Conservation (phyloP, 2,329 filamentous ascomycete genomes). For the Alternaria solani region DNA sequence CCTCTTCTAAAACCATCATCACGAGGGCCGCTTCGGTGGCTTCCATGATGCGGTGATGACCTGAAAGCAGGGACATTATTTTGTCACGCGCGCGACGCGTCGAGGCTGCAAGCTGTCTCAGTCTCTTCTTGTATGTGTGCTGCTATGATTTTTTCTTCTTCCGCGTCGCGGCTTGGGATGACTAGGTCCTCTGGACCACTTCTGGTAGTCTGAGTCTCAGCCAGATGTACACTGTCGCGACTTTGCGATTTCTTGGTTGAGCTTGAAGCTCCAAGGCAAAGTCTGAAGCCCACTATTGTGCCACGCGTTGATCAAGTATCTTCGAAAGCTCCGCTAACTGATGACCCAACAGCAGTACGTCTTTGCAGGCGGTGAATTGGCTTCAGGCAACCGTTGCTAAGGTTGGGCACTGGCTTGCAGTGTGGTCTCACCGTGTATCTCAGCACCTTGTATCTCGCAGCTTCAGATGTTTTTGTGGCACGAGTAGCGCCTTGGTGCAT, state of each 20-base stretch:
- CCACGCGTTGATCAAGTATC: background rate
- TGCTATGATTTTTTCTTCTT: conserved; percentile 19
- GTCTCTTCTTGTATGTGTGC: conserved; percentile 29
- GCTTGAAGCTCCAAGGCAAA: conserved; percentile 48
- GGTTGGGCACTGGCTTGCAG: background rate
- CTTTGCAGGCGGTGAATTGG: background rate
- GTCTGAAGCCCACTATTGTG: conserved; percentile 36
- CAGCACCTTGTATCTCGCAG: background rate
- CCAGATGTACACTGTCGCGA: conserved; percentile 45
- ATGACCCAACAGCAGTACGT: background rate
- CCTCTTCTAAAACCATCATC: conserved; percentile 85
- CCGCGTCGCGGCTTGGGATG: conserved; percentile 35
- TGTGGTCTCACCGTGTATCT: conserved; percentile 1
- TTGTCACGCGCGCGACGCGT: conserved; percentile 40
- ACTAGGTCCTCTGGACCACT: conserved; percentile 45
- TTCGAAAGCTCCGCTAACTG: conserved; percentile 18
- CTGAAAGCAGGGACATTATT: conserved; percentile 68
- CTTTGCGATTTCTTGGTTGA: conserved; percentile 45
- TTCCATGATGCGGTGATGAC: conserved; percentile 74
- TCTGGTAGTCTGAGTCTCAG: conserved; percentile 52
- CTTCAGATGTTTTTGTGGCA: background rate
- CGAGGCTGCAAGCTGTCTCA: conserved; percentile 20
- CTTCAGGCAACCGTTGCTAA: background rate
- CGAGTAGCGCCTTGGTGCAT: background rate
- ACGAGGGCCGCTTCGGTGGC: conserved; percentile 70